Percentiles rank a stretch among this genome's conserved stretches.
phyloP scores from a whole-genome alignment of 345 rosid genomes.

The Populus davidiana region DNA sequence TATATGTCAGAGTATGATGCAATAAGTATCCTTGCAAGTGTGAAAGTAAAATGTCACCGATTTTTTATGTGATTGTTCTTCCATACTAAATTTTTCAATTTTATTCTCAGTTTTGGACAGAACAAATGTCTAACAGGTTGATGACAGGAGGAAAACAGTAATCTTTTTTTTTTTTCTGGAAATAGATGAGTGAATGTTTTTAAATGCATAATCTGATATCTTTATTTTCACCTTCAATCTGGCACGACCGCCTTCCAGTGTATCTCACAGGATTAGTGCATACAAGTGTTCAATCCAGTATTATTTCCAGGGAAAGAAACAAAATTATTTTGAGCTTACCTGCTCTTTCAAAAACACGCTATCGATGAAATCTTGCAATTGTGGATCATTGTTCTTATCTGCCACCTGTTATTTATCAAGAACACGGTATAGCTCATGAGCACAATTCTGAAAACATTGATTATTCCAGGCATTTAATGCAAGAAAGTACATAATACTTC shows the following conservation, averaged over 20 bases:
- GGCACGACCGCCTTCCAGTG: no score
- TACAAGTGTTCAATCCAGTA: no score
- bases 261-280: no score
- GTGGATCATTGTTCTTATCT: constrained; percentile 54
- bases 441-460: neutral
- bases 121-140: neutral
- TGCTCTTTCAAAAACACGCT: constrained; percentile 69
- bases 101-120: neutral
- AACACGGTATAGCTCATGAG: neutral
- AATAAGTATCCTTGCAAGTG: neutral
- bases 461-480: neutral
- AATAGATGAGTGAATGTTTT: neutral
- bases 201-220: neutral
- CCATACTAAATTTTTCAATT: neutral
- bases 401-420: constrained; percentile 53
- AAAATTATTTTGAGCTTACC: constrained; percentile 36
- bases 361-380: constrained; percentile 72
- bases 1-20: neutral
- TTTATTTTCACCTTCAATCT: neutral
- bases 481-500: neutral
- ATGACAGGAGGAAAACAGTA: neutral
- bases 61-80: neutral
- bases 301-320: no score
- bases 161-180: neutral
- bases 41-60: neutral